Evolutionary conservation across 768 basidiomycete species (phyloP), one percentile per base, ranked within the genome.

Genomic region (Podaxis mareebaensis): DNA sequence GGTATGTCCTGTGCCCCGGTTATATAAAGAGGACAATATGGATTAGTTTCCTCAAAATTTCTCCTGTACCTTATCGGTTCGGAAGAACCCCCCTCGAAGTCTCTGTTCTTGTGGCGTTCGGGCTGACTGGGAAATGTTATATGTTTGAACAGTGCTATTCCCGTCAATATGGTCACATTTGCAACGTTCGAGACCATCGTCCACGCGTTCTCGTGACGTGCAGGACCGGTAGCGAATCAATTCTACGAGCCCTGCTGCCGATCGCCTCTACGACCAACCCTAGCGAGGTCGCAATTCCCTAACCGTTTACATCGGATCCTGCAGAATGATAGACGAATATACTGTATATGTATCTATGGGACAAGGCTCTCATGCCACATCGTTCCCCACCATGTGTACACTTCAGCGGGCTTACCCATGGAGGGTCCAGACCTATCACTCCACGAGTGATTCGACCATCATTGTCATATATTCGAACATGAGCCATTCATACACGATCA

Each of bases 91-190:
- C 64, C 24, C 22, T 36, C 44, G 15, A 49, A 36, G 13, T 28
- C n/a, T 48, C 3, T 40, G 20, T 12, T 53, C 20, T 33, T 42
- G 52, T 61, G 51, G 40, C 39, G 28, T 20, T 39, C 5, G 46
- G 17, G 26, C 61, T 57, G 48, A 63, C 38, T 22, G 55, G n/a
- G 8, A n/a, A 52, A 22, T 55, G 22, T 44, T 62, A 6, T 39
- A 30, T 57, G 42, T 44, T 56, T 39, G 48, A 33, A 59, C 65
- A 92, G 90, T 44, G 89, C 91, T n/a, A 81, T 92, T 24, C 92
- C 92, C 2, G 90, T 91, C n/a, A 93, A 93, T 67, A 91, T 93
- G 83, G 89, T 87, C 36, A 92, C 88, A 1, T 93, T 93, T 72
- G 83, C 81, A 3, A 85, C 86, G 1, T 93, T 92, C 64, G 91